Evolutionary conservation across 106 monocot genomes (phyloP), one percentile per base, ranked within the genome.

Genomic region (Agapanthus africanus): DNA sequence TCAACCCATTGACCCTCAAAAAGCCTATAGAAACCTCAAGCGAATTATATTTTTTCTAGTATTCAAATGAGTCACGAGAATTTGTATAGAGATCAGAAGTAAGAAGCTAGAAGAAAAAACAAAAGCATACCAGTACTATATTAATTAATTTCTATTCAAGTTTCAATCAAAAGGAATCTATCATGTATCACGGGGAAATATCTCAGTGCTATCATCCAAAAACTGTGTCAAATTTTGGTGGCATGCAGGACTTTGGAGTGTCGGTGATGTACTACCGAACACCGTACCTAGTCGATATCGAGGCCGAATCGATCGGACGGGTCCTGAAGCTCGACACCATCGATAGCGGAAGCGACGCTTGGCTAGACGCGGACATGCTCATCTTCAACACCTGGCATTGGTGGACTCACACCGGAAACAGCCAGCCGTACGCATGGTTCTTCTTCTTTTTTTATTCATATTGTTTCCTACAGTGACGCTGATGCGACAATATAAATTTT

Each of bases 321-420:
- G 87, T 81, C 11, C 66, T 88, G 23, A 81, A 81, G 72, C 78
- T 88, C 6, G 84, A 88, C 56, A 68, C 78, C 13, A 84, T 84
- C 14, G 63, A 77, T 30, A n/a, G 47, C 4, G 57, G 40, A 40
- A 84, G 87, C 44, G 34, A 31, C 3, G 60, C 68, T 16, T 88
- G 87, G 87, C 65, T 84, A 19, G 81, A 78, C 10, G 26, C 38
- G 6, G 81, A 88, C 70, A 5, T 79, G 52, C 37, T 88, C 41
- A 64, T 88, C 35, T 84, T 88, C 76, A 88, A 88, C 76, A 78
- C 84, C 4, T 88, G 87, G 87, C 87, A 88, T 35, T 91, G 91
- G 91, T 91, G 91, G 91, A 84, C 82, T 35, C 83, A 87, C 76
- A 74, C 15, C 4, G 87, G 87, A 31, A 79, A 18, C 5, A 52